A percentile compares a stretch with the other conserved stretches of the same genome.
Conservation (phyloP, 257 asterid genomes). For the Nicotiana paniculata region DNA sequence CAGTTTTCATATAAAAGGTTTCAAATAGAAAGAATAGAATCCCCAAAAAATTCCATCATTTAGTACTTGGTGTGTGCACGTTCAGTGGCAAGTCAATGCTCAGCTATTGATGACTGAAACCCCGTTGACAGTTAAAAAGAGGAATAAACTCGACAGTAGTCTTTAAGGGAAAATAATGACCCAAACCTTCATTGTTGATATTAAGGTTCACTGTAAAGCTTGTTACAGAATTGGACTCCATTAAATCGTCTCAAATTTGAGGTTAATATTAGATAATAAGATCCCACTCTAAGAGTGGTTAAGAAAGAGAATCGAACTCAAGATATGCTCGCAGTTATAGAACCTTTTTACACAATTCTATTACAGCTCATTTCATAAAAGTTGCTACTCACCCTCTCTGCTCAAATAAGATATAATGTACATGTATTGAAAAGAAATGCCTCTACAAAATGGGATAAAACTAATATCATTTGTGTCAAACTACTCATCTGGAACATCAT, state of each 20-base stretch:
- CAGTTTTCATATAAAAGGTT: too few species aligned
- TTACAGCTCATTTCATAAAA: not conserved
- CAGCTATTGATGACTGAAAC: too few species aligned
- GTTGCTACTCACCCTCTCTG: constrained; percentile 6
- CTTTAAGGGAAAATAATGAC: not conserved
- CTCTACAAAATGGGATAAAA: constrained; percentile 20
- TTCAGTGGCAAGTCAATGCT: too few species aligned
- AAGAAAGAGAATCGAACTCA: not conserved
- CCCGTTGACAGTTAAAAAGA: too few species aligned
- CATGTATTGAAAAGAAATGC: constrained; percentile 2
- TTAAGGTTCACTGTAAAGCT: not conserved
- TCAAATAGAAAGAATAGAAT: too few species aligned
- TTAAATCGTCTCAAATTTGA: not conserved
- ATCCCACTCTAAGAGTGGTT: too few species aligned
- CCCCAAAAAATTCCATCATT: too few species aligned
- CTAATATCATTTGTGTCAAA: constrained; percentile 1
- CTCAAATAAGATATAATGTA: constrained; percentile 12
- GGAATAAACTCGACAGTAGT: too few species aligned
- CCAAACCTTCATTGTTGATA: not conserved
- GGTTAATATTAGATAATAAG: too few species aligned
- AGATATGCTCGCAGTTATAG: not conserved
- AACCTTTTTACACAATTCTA: not conserved
- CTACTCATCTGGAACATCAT: constrained; percentile 29
- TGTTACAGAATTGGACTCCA: not conserved
- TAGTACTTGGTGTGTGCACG: too few species aligned